These are phyloP conservation scores for Chlorophyllum brunneum DNA, from an alignment of 768 basidiomycete genomes.

Conservation along the genomic window DNA sequence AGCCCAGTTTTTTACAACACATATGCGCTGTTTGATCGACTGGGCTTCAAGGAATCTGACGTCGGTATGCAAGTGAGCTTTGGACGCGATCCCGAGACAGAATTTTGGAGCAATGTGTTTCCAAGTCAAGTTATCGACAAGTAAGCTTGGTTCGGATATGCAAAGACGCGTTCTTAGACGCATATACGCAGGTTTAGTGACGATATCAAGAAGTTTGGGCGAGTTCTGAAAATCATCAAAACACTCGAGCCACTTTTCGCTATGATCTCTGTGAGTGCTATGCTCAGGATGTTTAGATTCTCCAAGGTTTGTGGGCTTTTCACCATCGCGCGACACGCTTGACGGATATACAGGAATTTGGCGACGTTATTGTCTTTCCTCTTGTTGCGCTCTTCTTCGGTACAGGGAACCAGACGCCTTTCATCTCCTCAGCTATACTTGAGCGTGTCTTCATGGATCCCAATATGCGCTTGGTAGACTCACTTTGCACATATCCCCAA, in stretches of 20 bases:
- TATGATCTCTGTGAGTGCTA: conserved; percentile 25
- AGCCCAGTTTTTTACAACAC: conserved; percentile 28
- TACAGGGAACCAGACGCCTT: conserved; percentile 31
- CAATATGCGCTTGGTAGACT: conserved; percentile 28
- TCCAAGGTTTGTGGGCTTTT: conserved; percentile 20
- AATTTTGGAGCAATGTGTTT: conserved; percentile 30
- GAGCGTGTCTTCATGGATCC: conserved; percentile 31
- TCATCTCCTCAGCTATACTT: conserved; percentile 28
- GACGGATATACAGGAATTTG: conserved; percentile 20
- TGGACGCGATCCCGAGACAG: conserved; percentile 23
- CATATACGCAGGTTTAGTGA: conserved; percentile 18
- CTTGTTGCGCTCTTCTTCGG: conserved; percentile 30
- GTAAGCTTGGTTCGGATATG: conserved; percentile 8
- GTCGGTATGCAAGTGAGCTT: conserved; percentile 31
- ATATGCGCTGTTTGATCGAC: conserved; percentile 27
- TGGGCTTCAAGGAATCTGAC: conserved; percentile 25
- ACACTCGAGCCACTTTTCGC: conserved; percentile 25
- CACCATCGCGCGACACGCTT: background rate
- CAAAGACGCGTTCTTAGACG: background rate
- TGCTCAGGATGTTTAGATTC: conserved; percentile 27
- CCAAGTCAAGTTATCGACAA: conserved; percentile 27
- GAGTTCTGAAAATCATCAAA: conserved; percentile 26
- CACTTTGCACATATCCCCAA: background rate
- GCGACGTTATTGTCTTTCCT: conserved; percentile 27
- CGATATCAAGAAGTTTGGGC: conserved; percentile 29